A percentile compares a stretch with the other conserved stretches of the same genome.
Evolutionary conservation across 169 alveolate species (phyloP).

Genomic region (Cystoisospora suis): DNA sequence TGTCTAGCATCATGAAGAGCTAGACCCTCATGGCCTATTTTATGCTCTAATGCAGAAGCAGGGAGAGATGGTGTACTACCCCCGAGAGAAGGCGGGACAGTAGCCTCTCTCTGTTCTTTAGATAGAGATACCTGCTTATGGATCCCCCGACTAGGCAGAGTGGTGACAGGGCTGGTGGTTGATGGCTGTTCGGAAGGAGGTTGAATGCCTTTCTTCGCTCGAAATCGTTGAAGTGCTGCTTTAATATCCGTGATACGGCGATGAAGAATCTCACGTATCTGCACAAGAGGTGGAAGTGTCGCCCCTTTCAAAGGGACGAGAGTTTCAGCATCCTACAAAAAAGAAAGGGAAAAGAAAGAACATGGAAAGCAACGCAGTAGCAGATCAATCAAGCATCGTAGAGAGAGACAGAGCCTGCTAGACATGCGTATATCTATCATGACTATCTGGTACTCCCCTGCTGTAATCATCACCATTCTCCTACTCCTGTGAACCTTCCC

Average conservation of each 20-base stretch:
- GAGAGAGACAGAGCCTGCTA: neutral
- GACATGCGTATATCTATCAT: neutral
- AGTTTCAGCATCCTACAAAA: constrained; percentile 16
- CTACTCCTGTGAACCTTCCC: neutral
- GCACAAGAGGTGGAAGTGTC: constrained; percentile 22
- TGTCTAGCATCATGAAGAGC: neutral
- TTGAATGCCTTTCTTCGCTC: neutral
- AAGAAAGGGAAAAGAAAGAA: neutral
- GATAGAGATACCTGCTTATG: too few relatives aligned
- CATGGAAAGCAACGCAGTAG: neutral
- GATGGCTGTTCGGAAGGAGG: neutral
- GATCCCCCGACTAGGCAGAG: neutral
- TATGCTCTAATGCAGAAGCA: too few relatives aligned
- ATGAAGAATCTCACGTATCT: neutral
- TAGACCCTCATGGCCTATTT: neutral
- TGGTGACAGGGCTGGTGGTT: neutral
- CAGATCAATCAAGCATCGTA: neutral
- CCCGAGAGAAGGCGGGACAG: neutral
- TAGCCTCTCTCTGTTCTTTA: too few relatives aligned
- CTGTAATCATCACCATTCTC: neutral
- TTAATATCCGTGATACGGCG: constrained; percentile 3
- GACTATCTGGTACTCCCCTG: neutral
- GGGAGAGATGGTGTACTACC: neutral
- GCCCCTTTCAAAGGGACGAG: constrained; percentile 34
- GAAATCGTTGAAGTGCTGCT: neutral